phyloP scores from a whole-genome alignment of 805 yeast genomes.

The Alloascoidea hylecoeti region DNA sequence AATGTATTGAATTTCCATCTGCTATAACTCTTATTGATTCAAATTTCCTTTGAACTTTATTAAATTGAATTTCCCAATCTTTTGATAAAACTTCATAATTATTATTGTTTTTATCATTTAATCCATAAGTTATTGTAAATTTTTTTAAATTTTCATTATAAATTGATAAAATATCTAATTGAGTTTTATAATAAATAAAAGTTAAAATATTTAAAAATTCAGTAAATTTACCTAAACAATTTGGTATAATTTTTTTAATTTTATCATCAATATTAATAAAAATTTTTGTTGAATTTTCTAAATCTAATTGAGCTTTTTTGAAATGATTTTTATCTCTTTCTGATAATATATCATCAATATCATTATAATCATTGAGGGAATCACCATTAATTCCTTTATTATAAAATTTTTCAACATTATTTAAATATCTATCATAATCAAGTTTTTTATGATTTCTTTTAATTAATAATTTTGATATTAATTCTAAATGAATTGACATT shows the following conservation, averaged over 20 bases:
- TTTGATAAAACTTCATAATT: slow-evolving; percentile 9
- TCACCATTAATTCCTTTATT: slow-evolving; percentile 9
- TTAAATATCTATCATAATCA: slow-evolving; percentile 19
- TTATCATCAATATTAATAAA: slow-evolving; percentile 16
- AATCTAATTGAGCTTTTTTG: slow-evolving; percentile 13
- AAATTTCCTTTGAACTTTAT: slow-evolving; percentile 11
- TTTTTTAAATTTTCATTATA: slow-evolving; percentile 8
- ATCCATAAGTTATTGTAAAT: not conserved
- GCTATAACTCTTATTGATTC: slow-evolving; percentile 10
- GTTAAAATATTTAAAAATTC: slow-evolving; percentile 18
- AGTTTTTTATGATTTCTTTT: slow-evolving; percentile 22
- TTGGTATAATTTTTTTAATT: slow-evolving; percentile 14
- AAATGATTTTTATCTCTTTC: slow-evolving; percentile 15
- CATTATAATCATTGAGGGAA: slow-evolving; percentile 8
- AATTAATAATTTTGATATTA: slow-evolving; percentile 16
- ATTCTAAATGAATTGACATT: slow-evolving; percentile 13
- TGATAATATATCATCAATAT: no score
- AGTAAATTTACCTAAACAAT: slow-evolving; percentile 12
- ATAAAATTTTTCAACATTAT: slow-evolving; percentile 15
- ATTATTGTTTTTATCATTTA: slow-evolving; percentile 1
- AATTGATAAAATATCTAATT: slow-evolving; percentile 12
- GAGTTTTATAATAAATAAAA: slow-evolving; percentile 13
- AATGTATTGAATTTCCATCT: slow-evolving; percentile 14
- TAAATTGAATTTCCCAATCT: slow-evolving; percentile 15
- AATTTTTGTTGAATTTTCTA: slow-evolving; percentile 15